These are phyloP conservation scores for Arachis stenosperma DNA, from an alignment of 306 rosid genomes.

Conservation along the genomic window DNA sequence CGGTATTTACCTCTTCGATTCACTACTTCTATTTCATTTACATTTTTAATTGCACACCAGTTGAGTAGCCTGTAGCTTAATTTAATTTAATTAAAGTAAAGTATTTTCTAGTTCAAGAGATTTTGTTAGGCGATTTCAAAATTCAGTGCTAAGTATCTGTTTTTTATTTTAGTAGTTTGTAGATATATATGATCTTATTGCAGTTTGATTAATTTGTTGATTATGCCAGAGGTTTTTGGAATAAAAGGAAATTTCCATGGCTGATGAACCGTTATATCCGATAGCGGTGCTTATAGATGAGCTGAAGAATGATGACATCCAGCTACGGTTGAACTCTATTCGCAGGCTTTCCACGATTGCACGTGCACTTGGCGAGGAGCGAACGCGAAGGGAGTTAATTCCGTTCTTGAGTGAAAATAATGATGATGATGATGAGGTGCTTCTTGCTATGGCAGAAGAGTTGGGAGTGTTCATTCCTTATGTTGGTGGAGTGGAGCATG, in stretches of 20 bases:
- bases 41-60: too few species aligned
- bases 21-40: background rate
- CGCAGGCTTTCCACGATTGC: conserved; percentile 97
- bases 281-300: conserved; percentile 95
- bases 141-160: too few species aligned
- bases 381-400: conserved; percentile 87
- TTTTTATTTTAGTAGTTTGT: background rate
- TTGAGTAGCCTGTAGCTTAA: too few species aligned
- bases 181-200: background rate
- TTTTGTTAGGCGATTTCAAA: background rate
- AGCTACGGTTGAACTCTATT: conserved; percentile 88
- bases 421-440: conserved; percentile 97
- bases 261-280: conserved; percentile 92
- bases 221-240: conserved; percentile 45
- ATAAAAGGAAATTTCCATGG: conserved; percentile 57
- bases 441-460: conserved; percentile 98
- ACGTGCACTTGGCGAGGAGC: conserved; percentile 96
- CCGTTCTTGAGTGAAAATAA: conserved; percentile 89
- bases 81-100: background rate
- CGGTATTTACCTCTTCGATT: background rate
- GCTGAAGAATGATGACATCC: conserved; percentile 94
- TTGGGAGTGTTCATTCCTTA: conserved; percentile 92
- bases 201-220: conserved; percentile 33
- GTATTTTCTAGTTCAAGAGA: background rate
- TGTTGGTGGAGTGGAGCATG: conserved; percentile 97